Evolutionary conservation across 2,329 filamentous ascomycete species (phyloP).

Genomic region (Spiromastix sp.): DNA sequence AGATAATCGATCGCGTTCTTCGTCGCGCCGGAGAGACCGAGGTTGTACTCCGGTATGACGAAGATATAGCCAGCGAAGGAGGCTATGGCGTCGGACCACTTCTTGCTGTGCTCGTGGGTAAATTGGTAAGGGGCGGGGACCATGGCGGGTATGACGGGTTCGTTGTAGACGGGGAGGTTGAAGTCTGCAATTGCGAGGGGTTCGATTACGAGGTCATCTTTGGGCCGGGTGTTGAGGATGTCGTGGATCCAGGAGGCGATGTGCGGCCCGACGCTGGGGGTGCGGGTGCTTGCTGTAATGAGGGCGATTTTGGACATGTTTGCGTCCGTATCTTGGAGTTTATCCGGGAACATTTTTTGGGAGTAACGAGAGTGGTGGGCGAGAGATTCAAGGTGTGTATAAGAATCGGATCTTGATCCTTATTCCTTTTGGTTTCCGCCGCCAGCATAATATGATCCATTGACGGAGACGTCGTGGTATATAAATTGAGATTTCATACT

Average conservation of each 20-base stretch:
- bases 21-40: constrained; percentile 40
- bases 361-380: no score
- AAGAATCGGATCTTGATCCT: no score
- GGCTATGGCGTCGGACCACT: constrained; percentile 28
- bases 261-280: constrained; percentile 25
- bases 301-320: constrained; percentile 18
- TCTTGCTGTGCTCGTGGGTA: constrained; percentile 23
- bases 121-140: constrained; percentile 24
- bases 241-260: constrained; percentile 24
- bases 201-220: constrained; percentile 15
- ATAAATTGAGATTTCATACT: no score
- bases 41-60: constrained; percentile 44
- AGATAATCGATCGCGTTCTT: constrained; percentile 57
- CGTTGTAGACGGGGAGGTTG: constrained; percentile 29
- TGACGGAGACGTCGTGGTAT: no score
- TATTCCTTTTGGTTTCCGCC: no score
- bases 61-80: constrained; percentile 32
- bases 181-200: constrained; percentile 23
- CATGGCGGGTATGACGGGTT: constrained; percentile 27
- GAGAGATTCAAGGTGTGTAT: no score
- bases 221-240: constrained; percentile 11
- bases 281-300: constrained; percentile 26
- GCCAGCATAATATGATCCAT: no score
- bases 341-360: no score
- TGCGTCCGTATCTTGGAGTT: no score